Conservation (phyloP, 2,329 filamentous ascomycete genomes). For the Exophiala sp. region DNA sequence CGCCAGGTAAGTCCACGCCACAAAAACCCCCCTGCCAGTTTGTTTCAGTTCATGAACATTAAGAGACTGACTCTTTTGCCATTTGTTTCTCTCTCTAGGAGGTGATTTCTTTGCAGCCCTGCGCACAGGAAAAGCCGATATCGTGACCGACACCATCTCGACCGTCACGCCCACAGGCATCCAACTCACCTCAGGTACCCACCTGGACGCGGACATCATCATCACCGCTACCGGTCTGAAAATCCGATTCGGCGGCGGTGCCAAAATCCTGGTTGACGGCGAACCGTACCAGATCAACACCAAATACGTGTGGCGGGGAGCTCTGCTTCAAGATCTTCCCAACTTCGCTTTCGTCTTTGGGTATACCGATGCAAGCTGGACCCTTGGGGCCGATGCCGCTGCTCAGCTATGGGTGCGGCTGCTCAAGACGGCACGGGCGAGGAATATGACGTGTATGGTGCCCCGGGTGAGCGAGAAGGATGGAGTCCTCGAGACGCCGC, state of each 20-base stretch:
- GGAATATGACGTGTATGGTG: slow-evolving; percentile 18
- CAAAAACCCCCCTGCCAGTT: neutral
- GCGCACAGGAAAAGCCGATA: slow-evolving; percentile 45
- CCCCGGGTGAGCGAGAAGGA: slow-evolving; percentile 16
- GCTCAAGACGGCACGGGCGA: slow-evolving; percentile 29
- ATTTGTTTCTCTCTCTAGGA: slow-evolving; percentile 43
- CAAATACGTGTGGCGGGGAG: slow-evolving; percentile 42
- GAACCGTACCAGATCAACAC: slow-evolving; percentile 30
- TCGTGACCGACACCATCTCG: slow-evolving; percentile 53
- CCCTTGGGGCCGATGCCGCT: slow-evolving; percentile 41
- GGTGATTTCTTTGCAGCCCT: slow-evolving; percentile 54
- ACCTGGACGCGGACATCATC: slow-evolving; percentile 40
- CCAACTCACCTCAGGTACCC: slow-evolving; percentile 40
- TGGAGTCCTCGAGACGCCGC: slow-evolving; percentile 16
- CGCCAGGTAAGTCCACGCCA: slow-evolving; percentile 16
- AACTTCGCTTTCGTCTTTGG: slow-evolving; percentile 41
- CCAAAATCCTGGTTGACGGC: slow-evolving; percentile 36
- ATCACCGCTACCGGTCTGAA: slow-evolving; percentile 43
- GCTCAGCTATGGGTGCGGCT: slow-evolving; percentile 38
- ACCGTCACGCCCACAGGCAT: slow-evolving; percentile 47
- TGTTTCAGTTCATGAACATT: too few species aligned
- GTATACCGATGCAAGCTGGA: slow-evolving; percentile 44
- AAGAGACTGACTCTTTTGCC: neutral
- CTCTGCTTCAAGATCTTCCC: slow-evolving; percentile 42
- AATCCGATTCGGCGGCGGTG: slow-evolving; percentile 37